Percentiles rank a stretch among this genome's conserved stretches.
Conservation (phyloP, 805 yeast genomes). For the Wickerhamiella dianesei region DNA sequence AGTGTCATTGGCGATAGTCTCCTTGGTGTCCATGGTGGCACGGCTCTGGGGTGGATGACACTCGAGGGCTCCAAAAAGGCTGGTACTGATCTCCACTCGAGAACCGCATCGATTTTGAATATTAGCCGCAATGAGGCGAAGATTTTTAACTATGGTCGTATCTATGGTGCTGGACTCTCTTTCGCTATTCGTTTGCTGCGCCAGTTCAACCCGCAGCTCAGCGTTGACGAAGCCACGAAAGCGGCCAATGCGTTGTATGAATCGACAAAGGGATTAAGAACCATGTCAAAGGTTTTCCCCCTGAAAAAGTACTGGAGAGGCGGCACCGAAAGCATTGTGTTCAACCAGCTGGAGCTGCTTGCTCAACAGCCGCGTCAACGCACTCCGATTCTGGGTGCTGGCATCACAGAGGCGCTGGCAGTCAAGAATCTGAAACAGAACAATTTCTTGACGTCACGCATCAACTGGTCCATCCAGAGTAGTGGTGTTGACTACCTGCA, state of each 20-base stretch:
- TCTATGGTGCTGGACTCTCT: slow-evolving; percentile 92
- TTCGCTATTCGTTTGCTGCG: slow-evolving; percentile 77
- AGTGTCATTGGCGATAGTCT: slow-evolving; percentile 86
- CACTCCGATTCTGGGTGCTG: slow-evolving; percentile 89
- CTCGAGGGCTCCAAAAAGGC: slow-evolving; percentile 85
- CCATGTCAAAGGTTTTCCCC: slow-evolving; percentile 23
- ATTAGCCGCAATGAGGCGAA: slow-evolving; percentile 88
- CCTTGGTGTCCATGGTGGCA: slow-evolving; percentile 82
- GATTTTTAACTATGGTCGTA: slow-evolving; percentile 89
- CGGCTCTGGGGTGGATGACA: slow-evolving; percentile 99
- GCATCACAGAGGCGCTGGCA: slow-evolving; percentile 74
- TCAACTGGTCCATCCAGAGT: slow-evolving; percentile 96
- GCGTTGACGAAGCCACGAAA: slow-evolving; percentile 50
- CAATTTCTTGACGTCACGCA: slow-evolving; percentile 67
- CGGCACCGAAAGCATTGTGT: slow-evolving; percentile 86
- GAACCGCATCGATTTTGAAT: slow-evolving; percentile 79
- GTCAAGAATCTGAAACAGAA: slow-evolving; percentile 50
- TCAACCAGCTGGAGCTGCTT: slow-evolving; percentile 75
- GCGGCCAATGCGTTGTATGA: slow-evolving; percentile 58
- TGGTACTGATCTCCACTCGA: slow-evolving; percentile 90
- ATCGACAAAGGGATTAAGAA: slow-evolving; percentile 63
- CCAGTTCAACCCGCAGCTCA: slow-evolving; percentile 61
- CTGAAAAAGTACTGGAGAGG: slow-evolving; percentile 36
- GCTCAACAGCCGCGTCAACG: slow-evolving; percentile 69
- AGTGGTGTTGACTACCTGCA: slow-evolving; percentile 96